Conservation (phyloP, 2,329 filamentous ascomycete genomes). For the Periconia macrospinosa region DNA sequence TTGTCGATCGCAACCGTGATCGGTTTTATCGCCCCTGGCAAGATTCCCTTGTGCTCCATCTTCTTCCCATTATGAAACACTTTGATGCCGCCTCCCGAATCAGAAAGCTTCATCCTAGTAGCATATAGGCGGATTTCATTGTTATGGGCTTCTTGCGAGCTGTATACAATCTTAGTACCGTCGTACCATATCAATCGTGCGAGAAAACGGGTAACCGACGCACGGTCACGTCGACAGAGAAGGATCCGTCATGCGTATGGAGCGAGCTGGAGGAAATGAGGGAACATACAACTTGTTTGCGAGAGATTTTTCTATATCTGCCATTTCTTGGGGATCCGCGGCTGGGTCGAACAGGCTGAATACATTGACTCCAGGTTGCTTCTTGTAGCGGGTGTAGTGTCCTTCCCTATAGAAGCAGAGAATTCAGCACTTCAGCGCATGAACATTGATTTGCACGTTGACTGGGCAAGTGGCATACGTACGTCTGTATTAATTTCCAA, state of each 20-base stretch:
- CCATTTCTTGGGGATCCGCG: conserved; percentile 3
- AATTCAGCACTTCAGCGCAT: too few relatives aligned
- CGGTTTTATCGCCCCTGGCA: conserved; percentile 4
- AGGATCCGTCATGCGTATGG: too few relatives aligned
- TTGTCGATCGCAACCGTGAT: conserved; percentile 1
- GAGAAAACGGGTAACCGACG: neutral
- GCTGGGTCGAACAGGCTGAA: conserved; percentile 1
- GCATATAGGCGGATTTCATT: conserved; percentile 7
- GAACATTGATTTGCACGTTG: too few relatives aligned
- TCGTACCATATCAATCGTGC: too few relatives aligned
- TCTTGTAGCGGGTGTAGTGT: conserved; percentile 5
- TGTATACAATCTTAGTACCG: neutral
- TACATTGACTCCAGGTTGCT: conserved; percentile 10
- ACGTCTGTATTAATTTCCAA: neutral
- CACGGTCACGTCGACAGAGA: too few relatives aligned
- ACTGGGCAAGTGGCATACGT: neutral
- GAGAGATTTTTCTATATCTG: conserved; percentile 3
- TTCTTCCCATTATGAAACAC: conserved; percentile 7
- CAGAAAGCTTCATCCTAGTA: conserved; percentile 3
- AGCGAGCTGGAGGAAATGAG: too few relatives aligned
- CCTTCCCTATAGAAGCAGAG: conserved; percentile 1
- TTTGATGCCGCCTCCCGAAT: conserved; percentile 5
- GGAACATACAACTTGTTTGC: conserved; percentile 1
- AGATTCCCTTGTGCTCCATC: conserved; percentile 5
- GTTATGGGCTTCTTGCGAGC: conserved; percentile 1